These are phyloP conservation scores for Thymus mandschuricus DNA, from an alignment of 257 asterid genomes.

Conservation along the genomic window DNA sequence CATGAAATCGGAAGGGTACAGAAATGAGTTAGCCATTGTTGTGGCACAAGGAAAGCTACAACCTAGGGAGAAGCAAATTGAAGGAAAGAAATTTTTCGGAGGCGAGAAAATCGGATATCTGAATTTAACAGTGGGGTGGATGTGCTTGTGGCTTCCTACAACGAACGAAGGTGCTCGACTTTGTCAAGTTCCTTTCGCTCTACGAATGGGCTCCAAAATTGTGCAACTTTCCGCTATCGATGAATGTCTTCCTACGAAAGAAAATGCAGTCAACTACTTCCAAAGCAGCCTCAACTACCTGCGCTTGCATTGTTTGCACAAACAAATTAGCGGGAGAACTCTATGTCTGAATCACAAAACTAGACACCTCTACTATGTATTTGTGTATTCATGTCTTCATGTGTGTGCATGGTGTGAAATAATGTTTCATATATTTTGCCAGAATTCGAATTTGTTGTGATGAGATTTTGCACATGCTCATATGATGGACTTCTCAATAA, in stretches of 20 bases:
- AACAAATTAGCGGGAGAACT: constrained; percentile 6
- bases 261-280: constrained; percentile 38
- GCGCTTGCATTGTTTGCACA: constrained; percentile 32
- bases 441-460: neutral
- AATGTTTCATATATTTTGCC: neutral
- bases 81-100: constrained; percentile 46
- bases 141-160: constrained; percentile 42
- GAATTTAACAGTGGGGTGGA: constrained; percentile 54
- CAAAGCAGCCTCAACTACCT: constrained; percentile 43
- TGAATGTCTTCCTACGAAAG: constrained; percentile 41
- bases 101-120: constrained; percentile 50
- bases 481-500: too few relatives aligned
- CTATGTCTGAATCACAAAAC: neutral
- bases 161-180: constrained; percentile 43
- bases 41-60: constrained; percentile 37
- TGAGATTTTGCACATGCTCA: too few relatives aligned
- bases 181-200: constrained; percentile 38
- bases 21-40: constrained; percentile 37
- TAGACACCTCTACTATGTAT: neutral
- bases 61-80: constrained; percentile 40
- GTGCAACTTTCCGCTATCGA: constrained; percentile 38
- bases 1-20: constrained; percentile 36
- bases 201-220: constrained; percentile 41
- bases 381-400: neutral
- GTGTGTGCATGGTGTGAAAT: neutral